Evolutionary conservation across 2,329 filamentous ascomycete species (phyloP), one percentile per base, ranked within the genome.

Genomic region (Emergomyces orientalis): DNA sequence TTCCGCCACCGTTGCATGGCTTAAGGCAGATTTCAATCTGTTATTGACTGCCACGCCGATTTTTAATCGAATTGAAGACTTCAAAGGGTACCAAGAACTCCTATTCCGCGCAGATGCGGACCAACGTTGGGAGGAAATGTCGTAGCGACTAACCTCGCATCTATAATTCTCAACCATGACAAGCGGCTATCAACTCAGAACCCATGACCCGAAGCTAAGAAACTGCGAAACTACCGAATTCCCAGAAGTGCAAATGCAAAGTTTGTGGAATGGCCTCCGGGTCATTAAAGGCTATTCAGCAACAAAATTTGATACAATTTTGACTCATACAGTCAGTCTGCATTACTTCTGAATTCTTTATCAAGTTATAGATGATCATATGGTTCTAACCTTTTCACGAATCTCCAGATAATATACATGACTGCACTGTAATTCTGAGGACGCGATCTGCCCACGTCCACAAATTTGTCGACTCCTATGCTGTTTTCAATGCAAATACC

Each of bases 51-150:
- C n/a, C n/a, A n/a, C n/a, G n/a, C n/a, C n/a, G n/a, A n/a, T n/a
- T n/a, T n/a, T n/a, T n/a, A n/a, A n/a, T n/a, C n/a, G n/a, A n/a
- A n/a, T n/a, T n/a, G n/a, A n/a, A n/a, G n/a, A n/a, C n/a, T n/a
- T n/a, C n/a, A n/a, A n/a, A n/a, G n/a, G n/a, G n/a, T n/a, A n/a
- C n/a, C n/a, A n/a, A n/a, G n/a, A n/a, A n/a, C n/a, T n/a, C n/a
- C n/a, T n/a, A n/a, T n/a, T n/a, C n/a, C n/a, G n/a, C n/a, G n/a
- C n/a, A n/a, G n/a, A n/a, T n/a, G n/a, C n/a, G n/a, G n/a, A n/a
- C n/a, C n/a, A n/a, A n/a, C n/a, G n/a, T n/a, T n/a, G 76, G 63
- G 75, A 13, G 52, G 37, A 37, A 55, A 55, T 37, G 52, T 55
- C 11, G 52, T 55, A 25, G 52, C 52, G 19, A 34, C 27, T 17